These are phyloP conservation scores for Eleusine coracana DNA, from an alignment of 176 grass and related monocot species.

Conservation along the genomic window DNA sequence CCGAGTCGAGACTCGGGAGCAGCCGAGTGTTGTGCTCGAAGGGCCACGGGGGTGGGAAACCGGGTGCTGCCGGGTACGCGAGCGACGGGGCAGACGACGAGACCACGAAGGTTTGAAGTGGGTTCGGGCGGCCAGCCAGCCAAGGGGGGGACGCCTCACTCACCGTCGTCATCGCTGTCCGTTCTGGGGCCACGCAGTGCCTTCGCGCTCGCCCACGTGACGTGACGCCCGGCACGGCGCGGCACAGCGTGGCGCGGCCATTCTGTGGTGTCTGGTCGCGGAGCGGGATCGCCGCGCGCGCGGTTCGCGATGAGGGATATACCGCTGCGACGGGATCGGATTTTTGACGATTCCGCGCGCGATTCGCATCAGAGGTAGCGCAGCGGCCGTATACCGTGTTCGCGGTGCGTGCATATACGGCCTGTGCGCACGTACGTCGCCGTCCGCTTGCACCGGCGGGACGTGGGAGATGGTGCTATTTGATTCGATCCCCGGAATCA, in stretches of 20 bases:
- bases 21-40: too few relatives aligned
- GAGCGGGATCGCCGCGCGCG: background rate
- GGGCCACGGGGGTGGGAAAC: constrained; percentile 11
- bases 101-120: background rate
- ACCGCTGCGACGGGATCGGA: background rate
- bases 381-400: background rate
- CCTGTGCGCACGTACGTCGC: too few relatives aligned
- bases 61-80: background rate
- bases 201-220: constrained; percentile 25
- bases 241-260: background rate
- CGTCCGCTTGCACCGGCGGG: too few relatives aligned
- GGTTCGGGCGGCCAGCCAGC: constrained; percentile 15
- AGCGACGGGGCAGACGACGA: background rate
- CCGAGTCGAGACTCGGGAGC: background rate
- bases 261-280: background rate
- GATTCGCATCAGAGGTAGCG: constrained; percentile 2
- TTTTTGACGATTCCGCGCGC: background rate
- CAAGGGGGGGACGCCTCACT: background rate
- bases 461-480: too few relatives aligned
- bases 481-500: background rate
- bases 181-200: background rate
- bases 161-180: constrained; percentile 22
- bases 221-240: constrained; percentile 23
- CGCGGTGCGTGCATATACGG: too few relatives aligned
- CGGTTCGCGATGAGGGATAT: background rate